Base-by-base conservation (phyloP, 169 alveolate species). In the Perkinsus olseni region DNA sequence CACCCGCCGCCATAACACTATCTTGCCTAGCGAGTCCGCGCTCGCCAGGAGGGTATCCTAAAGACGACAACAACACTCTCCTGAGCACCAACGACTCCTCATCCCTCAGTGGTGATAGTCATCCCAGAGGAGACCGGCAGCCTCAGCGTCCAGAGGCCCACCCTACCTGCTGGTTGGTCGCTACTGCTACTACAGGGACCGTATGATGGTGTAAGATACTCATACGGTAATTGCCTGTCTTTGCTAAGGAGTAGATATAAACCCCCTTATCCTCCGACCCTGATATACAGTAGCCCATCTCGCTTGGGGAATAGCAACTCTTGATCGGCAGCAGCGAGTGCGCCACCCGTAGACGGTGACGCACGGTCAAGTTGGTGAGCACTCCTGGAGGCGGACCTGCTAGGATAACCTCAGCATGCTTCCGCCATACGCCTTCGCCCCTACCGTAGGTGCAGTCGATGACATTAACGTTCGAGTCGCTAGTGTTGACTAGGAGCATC, bases 241-340 rank as follows among this genome's bases (percentile, higher is more conserved):
- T 90, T 0, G 91, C 93, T 50, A 92, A 38, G 6, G 93, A 45
- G 45, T 91, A 94, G 91, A 94, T 74, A 62, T 93, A 93, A 39
- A 95, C 94, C 92, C 92, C 95, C 92, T 92, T 92, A 91, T 95
- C 95, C 48, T 95, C 96, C 39, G 95, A 92, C 6, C 95, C 96
- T 24, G 96, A 93, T 38, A 95, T 82, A 74, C 94, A 74, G 94
- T 90, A 48, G 34, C 96, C 96, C 37, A 91, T 92, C 39, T 95
- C 95, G 1, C 91, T 74, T 6, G 93, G 93, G 0, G 94, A 92
- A 74, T 91, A 94, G 93, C 96, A 95, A 94, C 92, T 62, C 40
- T 92, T 90, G 48, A 95, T 94, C 36, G 96, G 96, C 95, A 95
- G 93, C 50, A 95, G 91, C 91, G 82, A 74, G 90, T 95, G 96